These are phyloP conservation scores for Hibiscus trionum DNA, from an alignment of 345 rosid species.

Conservation along the genomic window DNA sequence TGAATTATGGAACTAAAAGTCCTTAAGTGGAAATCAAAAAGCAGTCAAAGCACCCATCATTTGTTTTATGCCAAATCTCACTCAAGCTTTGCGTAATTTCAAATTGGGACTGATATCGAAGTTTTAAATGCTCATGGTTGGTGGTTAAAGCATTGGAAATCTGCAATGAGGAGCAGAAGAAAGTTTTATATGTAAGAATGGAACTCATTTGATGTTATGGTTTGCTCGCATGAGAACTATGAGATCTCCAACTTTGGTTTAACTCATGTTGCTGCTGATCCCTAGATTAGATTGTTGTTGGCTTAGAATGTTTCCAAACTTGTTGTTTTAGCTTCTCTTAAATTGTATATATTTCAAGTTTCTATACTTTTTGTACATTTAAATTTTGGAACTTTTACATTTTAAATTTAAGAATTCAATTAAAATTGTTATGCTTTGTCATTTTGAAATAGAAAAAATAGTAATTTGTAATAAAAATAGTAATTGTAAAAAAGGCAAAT, in stretches of 20 bases:
- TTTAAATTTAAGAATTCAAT: no score
- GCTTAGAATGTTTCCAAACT: no score
- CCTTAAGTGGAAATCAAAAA: background rate
- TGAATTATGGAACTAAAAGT: background rate
- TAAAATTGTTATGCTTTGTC: no score
- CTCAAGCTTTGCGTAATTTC: constrained; percentile 2
- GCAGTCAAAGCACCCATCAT: background rate
- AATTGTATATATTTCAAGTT: no score
- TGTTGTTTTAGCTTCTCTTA: no score
- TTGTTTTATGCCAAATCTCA: background rate
- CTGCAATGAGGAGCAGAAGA: constrained; percentile 58
- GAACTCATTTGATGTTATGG: background rate
- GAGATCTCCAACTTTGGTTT: constrained; percentile 24
- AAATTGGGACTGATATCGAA: constrained; percentile 85
- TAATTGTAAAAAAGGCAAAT: no score
- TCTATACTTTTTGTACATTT: no score
- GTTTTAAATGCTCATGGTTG: constrained; percentile 90
- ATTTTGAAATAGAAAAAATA: no score
- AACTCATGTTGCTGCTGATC: no score
- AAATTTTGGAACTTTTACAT: no score
- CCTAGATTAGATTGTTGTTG: no score
- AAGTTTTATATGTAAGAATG: constrained; percentile 42
- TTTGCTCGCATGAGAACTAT: constrained; percentile 51
- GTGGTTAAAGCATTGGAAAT: constrained; percentile 72
- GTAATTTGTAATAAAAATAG: no score